These are phyloP conservation scores for Aspergillaceae sp. DNA, from an alignment of 2,329 filamentous ascomycete genomes.

Conservation along the genomic window DNA sequence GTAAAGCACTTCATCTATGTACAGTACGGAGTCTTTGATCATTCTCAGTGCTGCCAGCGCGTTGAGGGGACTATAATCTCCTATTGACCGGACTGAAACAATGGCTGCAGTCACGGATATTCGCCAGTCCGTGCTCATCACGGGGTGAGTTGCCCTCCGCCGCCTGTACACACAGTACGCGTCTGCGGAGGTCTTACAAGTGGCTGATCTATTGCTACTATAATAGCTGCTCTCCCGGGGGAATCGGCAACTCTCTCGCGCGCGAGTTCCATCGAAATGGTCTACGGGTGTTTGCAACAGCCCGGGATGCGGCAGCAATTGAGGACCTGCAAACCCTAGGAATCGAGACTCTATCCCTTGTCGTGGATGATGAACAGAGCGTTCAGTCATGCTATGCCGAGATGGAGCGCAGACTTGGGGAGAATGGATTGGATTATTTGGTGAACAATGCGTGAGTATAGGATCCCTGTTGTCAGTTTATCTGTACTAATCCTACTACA, in stretches of 20 bases:
- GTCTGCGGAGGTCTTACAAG: background rate
- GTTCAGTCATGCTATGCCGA: conserved; percentile 41
- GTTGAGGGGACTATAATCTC: background rate
- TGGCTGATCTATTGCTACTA: background rate
- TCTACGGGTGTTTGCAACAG: conserved; percentile 51
- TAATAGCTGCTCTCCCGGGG: conserved; percentile 37
- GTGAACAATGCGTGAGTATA: conserved; percentile 48
- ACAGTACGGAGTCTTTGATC: too few relatives aligned
- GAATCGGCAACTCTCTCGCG: conserved; percentile 52
- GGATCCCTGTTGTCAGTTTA: background rate
- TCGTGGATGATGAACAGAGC: conserved; percentile 44
- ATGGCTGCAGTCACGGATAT: conserved; percentile 22
- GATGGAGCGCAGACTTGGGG: conserved; percentile 39
- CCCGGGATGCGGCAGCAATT: conserved; percentile 43
- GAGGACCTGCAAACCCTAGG: conserved; percentile 41
- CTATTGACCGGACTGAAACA: background rate
- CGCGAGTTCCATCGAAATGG: conserved; percentile 47
- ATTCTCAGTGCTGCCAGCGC: too few relatives aligned
- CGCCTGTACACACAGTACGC: background rate
- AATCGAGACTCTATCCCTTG: conserved; percentile 48
- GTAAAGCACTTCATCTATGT: background rate
- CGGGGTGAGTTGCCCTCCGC: conserved; percentile 27
- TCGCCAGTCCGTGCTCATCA: conserved; percentile 35
- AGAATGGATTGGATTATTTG: conserved; percentile 46
- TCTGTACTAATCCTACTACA: conserved; percentile 2